Evolutionary conservation across 768 basidiomycete species (phyloP), one percentile per base, ranked within the genome.

Genomic region (Infundibulicybe gibba): DNA sequence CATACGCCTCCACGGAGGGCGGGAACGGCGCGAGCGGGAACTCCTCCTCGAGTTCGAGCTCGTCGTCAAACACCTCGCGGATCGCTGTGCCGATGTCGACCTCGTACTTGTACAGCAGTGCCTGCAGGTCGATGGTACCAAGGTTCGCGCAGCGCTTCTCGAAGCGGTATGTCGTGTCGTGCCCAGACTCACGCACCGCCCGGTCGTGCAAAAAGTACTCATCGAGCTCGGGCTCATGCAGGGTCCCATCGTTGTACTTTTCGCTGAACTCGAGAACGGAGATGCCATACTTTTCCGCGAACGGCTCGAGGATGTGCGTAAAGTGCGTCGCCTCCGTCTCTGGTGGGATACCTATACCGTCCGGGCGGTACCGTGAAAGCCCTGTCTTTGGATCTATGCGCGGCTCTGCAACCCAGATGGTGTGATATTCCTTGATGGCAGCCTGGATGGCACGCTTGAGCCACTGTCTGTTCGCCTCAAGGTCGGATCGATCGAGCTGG

Each of bases 321-420:
- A 99, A 99, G 70, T 99, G 97, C 6, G 88, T 88, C 2, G 97
- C 97, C 65, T 99, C 97, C 0, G 97, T 99, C 71, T 99, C 97
- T 0, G 97, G 97, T 11, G 95, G 97, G 49, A 99, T 97, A 21
- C 97, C 97, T 9, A 92, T 61, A 12, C 97, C 97, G 50, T 87
- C 91, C 8, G 95, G 95, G 21, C 94, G 85, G 68, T 85, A 99
- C 41, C 97, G 83, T 0, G 94, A 97, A 13, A 99, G 79, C 19
- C 97, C 95, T 13, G 94, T 93, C 68, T 89, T 90, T 39, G 87
- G 85, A 64, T 99, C 94, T 56, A 98, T 86, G 17, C 97, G 87
- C 20, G 95, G 97, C 60, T 88, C 85, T 2, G 91, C 87, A 51
- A 94, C 85, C 97, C 97, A 99, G 54, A 98, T 82, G 35, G 89